phyloP scores from a whole-genome alignment of 495 filamentous ascomycete genomes.

The Penicillium odoratum region DNA sequence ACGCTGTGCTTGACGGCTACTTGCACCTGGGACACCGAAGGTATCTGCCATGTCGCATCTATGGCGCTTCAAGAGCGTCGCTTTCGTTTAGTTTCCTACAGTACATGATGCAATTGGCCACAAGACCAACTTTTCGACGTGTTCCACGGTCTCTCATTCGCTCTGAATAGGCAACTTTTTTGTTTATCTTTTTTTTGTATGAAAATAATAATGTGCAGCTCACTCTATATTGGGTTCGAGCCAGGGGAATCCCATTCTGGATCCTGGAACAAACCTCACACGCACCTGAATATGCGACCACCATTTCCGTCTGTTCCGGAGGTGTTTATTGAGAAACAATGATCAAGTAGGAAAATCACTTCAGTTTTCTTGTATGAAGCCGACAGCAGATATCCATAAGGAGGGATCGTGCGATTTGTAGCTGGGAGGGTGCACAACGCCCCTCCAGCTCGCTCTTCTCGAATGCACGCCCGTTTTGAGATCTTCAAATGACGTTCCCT shows the following conservation, averaged over 20 bases:
- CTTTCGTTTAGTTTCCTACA: not conserved
- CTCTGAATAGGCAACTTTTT: constrained; percentile 2
- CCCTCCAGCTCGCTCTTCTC: constrained; percentile 4
- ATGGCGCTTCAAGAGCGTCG: constrained; percentile 13
- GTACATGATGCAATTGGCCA: constrained; percentile 14
- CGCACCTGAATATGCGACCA: constrained; percentile 7
- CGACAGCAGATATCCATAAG: not conserved
- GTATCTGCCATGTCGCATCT: constrained; percentile 9
- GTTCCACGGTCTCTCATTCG: constrained; percentile 16
- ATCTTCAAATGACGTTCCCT: not conserved
- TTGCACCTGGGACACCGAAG: constrained; percentile 10
- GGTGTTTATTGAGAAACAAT: constrained; percentile 6
- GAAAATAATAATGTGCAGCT: not conserved
- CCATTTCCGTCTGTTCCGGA: constrained; percentile 12
- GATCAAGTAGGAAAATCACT: not conserved
- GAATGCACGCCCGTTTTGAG: not conserved
- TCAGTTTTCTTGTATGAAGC: not conserved
- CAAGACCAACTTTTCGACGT: constrained; percentile 12
- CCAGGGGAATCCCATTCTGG: constrained; percentile 11
- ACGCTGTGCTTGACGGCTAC: constrained; percentile 18
- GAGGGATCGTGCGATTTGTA: constrained; percentile 2
- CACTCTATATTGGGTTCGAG: constrained; percentile 8
- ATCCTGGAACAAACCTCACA: constrained; percentile 7
- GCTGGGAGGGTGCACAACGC: not conserved
- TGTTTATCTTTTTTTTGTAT: not conserved